A percentile compares a stretch with the other conserved stretches of the same genome.
Conservation (phyloP, 2,329 filamentous ascomycete genomes). For the Trichoderma pleuroti region DNA sequence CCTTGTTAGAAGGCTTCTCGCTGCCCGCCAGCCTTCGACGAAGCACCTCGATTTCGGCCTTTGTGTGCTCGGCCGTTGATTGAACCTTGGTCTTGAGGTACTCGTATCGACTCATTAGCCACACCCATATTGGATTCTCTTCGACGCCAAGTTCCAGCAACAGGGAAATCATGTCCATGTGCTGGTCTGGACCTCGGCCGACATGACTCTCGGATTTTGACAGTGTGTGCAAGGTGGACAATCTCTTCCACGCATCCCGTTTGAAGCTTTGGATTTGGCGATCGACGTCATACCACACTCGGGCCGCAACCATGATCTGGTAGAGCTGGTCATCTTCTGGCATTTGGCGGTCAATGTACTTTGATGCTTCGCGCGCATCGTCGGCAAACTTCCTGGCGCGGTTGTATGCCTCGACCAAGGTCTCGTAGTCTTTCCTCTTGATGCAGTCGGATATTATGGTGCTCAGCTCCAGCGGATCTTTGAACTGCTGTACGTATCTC, state of each 20-base stretch:
- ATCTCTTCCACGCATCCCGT: conserved; percentile 78
- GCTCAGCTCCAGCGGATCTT: conserved; percentile 77
- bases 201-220: conserved; percentile 45
- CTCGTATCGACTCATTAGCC: conserved; percentile 86
- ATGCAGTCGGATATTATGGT: conserved; percentile 77
- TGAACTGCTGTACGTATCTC: conserved; percentile 71
- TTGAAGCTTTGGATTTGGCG: conserved; percentile 85
- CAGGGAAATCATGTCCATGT: conserved; percentile 86
- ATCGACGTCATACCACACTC: conserved; percentile 94
- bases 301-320: conserved; percentile 79
- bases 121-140: conserved; percentile 95
- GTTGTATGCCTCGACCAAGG: conserved; percentile 79
- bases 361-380: conserved; percentile 68
- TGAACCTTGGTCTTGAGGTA: conserved; percentile 84
- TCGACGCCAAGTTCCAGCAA: conserved; percentile 92
- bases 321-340: conserved; percentile 78
- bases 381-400: conserved; percentile 79
- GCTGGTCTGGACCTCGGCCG: conserved; percentile 67
- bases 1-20: conserved; percentile 66
- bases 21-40: conserved; percentile 73
- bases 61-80: conserved; percentile 75
- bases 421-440: conserved; percentile 86
- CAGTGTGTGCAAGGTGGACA: conserved; percentile 64
- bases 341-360: conserved; percentile 49
- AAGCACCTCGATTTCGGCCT: conserved; percentile 87